Percentiles rank a stretch among this genome's conserved stretches.
Conservation (phyloP, 495 filamentous ascomycete genomes). For the Neurospora sp. region DNA sequence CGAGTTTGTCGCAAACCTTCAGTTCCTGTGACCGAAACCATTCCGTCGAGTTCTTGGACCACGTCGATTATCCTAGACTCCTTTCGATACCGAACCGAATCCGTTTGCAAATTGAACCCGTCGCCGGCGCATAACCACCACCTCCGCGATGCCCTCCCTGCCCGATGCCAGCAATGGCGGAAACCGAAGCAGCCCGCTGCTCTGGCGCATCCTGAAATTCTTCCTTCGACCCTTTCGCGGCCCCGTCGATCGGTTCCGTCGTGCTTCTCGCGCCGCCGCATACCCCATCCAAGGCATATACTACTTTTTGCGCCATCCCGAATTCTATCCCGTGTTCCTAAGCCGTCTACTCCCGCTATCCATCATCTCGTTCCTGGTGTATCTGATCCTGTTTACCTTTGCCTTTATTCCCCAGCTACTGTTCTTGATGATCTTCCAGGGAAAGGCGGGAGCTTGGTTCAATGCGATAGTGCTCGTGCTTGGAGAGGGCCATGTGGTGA, state of each 20-base stretch:
- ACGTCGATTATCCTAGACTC: not conserved
- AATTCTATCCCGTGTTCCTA: conserved; percentile 57
- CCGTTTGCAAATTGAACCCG: not conserved
- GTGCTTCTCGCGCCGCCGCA: conserved; percentile 22
- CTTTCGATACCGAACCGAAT: not conserved
- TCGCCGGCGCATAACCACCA: not conserved
- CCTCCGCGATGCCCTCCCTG: not conserved
- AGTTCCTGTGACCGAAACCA: not conserved
- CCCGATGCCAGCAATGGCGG: not conserved
- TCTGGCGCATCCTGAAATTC: not conserved
- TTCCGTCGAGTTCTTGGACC: not conserved
- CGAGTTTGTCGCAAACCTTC: not conserved
- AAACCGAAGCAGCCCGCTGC: not conserved
- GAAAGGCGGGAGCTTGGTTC: conserved; percentile 60
- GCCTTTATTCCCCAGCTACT: conserved; percentile 82
- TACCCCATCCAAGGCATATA: conserved; percentile 53
- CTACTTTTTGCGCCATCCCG: conserved; percentile 61
- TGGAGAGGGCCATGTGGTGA: conserved; percentile 69
- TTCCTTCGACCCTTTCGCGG: conserved; percentile 5
- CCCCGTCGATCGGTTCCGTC: conserved; percentile 17
- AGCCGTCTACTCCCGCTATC: conserved; percentile 60
- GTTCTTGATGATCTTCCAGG: conserved; percentile 73
- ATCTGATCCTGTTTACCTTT: conserved; percentile 68
- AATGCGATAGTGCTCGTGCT: conserved; percentile 71
- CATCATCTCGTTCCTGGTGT: conserved; percentile 62